A percentile compares a stretch with the other conserved stretches of the same genome.
phyloP scores from a whole-genome alignment of 257 asterid genomes.

The Coffea eugenioides region DNA sequence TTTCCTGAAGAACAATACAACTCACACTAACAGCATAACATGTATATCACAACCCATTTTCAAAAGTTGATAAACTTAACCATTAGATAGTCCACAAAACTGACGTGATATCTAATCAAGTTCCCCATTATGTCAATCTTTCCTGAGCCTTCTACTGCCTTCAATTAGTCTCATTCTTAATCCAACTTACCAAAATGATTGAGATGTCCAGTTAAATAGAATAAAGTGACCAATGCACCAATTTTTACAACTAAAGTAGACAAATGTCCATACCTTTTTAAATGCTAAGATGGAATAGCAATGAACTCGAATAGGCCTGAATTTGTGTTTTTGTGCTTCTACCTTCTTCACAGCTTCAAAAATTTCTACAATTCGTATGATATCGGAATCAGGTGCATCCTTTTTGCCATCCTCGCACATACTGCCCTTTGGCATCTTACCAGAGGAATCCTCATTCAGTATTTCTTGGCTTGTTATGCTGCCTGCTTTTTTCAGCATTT shows the following conservation, averaged over 20 bases:
- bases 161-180: neutral
- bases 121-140: neutral
- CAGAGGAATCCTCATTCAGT: constrained; percentile 37
- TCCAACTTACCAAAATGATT: neutral
- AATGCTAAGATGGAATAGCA: constrained; percentile 58
- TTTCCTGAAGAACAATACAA: neutral
- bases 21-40: neutral
- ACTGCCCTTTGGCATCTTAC: constrained; percentile 32
- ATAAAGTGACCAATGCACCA: neutral
- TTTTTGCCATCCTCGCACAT: constrained; percentile 35
- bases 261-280: constrained; percentile 44
- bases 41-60: neutral
- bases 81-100: neutral
- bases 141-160: neutral
- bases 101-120: too few species aligned
- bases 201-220: neutral
- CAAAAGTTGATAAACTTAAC: neutral
- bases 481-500: constrained; percentile 60
- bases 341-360: constrained; percentile 49
- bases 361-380: constrained; percentile 41
- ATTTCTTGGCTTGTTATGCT: constrained; percentile 53
- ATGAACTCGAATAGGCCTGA: constrained; percentile 72
- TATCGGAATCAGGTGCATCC: constrained; percentile 35
- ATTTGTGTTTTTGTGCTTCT: constrained; percentile 66
- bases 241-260: neutral